Base-by-base conservation (phyloP, 2,329 filamentous ascomycete genomes). In the Lasiodiplodia theobromae region DNA sequence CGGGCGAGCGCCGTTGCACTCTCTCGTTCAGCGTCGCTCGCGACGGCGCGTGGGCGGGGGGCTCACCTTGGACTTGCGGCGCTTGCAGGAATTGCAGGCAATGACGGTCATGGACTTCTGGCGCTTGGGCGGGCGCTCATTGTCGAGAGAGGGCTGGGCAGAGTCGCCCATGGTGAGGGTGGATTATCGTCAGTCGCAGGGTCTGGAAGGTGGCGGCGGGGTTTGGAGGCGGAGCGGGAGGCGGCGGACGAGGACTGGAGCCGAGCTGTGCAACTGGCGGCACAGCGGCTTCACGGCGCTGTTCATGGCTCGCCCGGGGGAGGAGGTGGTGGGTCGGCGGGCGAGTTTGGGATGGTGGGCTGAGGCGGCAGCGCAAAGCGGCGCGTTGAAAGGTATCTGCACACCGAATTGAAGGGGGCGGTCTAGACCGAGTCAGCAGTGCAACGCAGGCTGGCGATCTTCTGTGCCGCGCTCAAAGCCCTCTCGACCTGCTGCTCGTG, bases 31-130 rank as follows among this genome's bases (percentile, higher is more conserved):
- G 60, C 60, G 28, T 40, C 18, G 44, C 44, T 23, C 44, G 12
- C 16, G 31, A 47, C 18, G 47, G 60, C 60, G 44, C 40, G 12
- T 8, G 28, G 28, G 37, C 14, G 28, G 12, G 25, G 65, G 37
- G 52, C 40, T 31, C 16, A 67, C 65, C 40, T 67, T 67, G 47
- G 65, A 67, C 49, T 67, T 67, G 54, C 65, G 54, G 11, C 65
- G 65, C 65, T 67, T 57, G 31, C 65, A 67, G 5, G 53, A 57
- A 38, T 67, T 67, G 65, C 65, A 67, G 28, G 65, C 65, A 31
- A 67, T 67, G 28, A 67, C 34, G 28, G 65, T 67, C 65, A 67
- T 67, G 47, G 58, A 56, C 25, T 67, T 67, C 37, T 60, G 65
- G 54, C 65, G 65, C 38, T 60, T 67, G 40, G 65, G 54, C 28